These are phyloP conservation scores for Cucurbita pepo DNA, from an alignment of 306 rosid species.

Conservation along the genomic window DNA sequence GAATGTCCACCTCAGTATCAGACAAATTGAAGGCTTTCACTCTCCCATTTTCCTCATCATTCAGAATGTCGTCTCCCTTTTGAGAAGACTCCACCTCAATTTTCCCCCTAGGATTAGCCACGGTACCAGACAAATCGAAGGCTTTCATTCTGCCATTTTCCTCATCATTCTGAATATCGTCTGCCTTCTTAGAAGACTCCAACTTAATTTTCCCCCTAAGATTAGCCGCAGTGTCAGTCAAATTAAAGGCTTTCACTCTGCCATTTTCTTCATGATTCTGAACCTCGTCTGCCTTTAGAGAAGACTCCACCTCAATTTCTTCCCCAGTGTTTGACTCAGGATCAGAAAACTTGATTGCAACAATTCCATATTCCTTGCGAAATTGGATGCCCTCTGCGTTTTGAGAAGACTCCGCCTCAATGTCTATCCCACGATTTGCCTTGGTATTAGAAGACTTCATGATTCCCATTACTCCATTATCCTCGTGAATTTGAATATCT, in stretches of 20 bases:
- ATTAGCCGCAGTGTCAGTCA: no score
- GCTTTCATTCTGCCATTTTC: not conserved
- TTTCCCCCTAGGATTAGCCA: not conserved
- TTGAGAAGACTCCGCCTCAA: not conserved
- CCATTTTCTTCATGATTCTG: not conserved
- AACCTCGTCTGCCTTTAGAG: not conserved
- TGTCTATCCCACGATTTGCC: not conserved
- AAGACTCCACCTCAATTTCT: not conserved
- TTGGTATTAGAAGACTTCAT: not conserved
- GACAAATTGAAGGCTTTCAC: not conserved
- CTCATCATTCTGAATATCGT: not conserved
- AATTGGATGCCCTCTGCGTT: not conserved
- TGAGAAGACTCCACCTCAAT: not conserved
- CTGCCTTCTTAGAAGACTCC: not conserved
- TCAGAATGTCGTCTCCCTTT: no score
- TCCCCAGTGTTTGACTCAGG: conserved; percentile 1
- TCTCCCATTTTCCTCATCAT: not conserved
- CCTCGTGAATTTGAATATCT: not conserved
- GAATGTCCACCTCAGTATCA: not conserved
- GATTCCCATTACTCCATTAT: not conserved
- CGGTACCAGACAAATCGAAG: not conserved
- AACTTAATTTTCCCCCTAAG: not conserved
- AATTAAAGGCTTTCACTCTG: not conserved
- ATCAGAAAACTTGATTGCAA: not conserved
- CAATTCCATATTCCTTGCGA: not conserved